phyloP scores from a whole-genome alignment of 345 rosid genomes.

The Euphorbia lathyris region DNA sequence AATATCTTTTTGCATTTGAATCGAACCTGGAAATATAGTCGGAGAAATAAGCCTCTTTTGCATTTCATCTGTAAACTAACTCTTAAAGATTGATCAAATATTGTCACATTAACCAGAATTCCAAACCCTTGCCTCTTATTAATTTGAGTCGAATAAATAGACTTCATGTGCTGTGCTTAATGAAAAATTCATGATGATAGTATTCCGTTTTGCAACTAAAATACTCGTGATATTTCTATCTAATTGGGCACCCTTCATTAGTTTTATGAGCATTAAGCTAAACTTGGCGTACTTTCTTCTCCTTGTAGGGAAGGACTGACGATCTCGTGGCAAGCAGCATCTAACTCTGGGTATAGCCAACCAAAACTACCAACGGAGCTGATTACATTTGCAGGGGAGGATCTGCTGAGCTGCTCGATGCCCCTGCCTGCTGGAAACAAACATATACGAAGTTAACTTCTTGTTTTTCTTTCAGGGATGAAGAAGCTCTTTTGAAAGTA shows the following conservation, averaged over 20 bases:
- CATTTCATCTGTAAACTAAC: not conserved
- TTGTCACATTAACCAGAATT: too few relatives aligned
- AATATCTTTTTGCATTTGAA: too few relatives aligned
- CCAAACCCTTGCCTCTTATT: not conserved
- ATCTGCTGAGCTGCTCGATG: not conserved
- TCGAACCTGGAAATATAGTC: not conserved
- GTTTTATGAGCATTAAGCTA: not conserved
- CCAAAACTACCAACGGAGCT: not conserved
- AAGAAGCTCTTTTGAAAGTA: not conserved
- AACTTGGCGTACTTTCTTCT: not conserved
- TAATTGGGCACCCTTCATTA: not conserved
- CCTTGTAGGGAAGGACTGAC: not conserved
- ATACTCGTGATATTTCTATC: too few relatives aligned
- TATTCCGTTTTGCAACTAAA: not conserved
- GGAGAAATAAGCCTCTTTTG: too few relatives aligned
- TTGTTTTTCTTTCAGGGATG: not conserved
- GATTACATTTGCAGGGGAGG: not conserved
- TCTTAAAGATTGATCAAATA: not conserved
- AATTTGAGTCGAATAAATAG: not conserved
- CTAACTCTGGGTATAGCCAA: not conserved
- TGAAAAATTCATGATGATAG: not conserved
- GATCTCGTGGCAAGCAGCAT: not conserved
- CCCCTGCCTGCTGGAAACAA: not conserved
- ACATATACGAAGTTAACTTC: not conserved
- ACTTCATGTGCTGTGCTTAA: not conserved